phyloP scores from a whole-genome alignment of 495 filamentous ascomycete species.

The Choiromyces venosus region DNA sequence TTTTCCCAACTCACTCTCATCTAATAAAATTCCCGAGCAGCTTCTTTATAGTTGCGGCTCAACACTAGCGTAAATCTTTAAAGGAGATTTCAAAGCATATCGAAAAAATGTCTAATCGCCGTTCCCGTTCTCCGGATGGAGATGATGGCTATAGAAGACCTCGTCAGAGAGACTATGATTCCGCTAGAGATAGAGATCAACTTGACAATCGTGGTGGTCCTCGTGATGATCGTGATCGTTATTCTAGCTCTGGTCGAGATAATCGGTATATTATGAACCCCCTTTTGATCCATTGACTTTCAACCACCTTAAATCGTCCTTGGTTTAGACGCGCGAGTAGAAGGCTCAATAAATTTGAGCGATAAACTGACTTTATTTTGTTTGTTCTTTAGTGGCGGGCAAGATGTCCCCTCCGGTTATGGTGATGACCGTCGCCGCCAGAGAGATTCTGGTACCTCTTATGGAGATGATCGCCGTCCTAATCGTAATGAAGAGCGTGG shows the following conservation, averaged over 20 bases:
- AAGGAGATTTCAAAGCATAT: too few species aligned
- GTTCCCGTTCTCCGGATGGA: conserved; percentile 21
- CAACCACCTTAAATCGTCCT: background rate
- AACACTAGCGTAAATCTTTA: too few species aligned
- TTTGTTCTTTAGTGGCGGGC: background rate
- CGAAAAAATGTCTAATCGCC: conserved; percentile 16
- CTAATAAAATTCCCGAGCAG: background rate
- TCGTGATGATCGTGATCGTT: conserved; percentile 9
- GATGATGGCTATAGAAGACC: background rate
- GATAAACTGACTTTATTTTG: background rate
- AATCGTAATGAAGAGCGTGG: background rate
- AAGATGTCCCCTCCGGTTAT: conserved; percentile 1
- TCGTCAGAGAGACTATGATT: background rate
- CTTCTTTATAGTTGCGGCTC: background rate
- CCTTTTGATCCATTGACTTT: background rate
- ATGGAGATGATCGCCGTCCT: background rate
- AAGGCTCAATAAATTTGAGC: background rate
- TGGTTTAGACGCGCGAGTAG: background rate
- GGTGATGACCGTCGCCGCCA: conserved; percentile 9
- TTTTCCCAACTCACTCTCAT: background rate
- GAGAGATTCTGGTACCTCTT: background rate
- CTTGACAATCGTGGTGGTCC: background rate
- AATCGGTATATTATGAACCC: background rate
- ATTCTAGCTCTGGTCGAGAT: background rate
- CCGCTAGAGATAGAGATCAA: background rate